These are phyloP conservation scores for Curvularia eragrostidis DNA, from an alignment of 2,329 filamentous ascomycete genomes.

Conservation along the genomic window DNA sequence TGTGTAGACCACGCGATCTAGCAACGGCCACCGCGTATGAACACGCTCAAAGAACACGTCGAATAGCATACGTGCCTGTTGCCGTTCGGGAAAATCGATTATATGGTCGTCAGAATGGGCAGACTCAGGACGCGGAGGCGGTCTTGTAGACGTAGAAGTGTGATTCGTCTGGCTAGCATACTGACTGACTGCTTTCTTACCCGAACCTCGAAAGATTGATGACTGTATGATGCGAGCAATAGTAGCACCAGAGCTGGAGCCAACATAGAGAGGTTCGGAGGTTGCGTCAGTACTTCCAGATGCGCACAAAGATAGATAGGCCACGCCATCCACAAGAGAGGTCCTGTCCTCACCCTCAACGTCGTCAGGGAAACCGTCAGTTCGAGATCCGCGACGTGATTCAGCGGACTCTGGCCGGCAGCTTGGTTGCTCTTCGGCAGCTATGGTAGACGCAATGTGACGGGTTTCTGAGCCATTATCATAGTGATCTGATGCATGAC, in stretches of 20 bases:
- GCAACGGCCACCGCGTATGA: conserved; percentile 36
- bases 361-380: conserved; percentile 21
- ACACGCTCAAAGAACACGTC: conserved; percentile 37
- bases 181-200: conserved; percentile 6
- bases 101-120: conserved; percentile 5
- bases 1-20: conserved; percentile 35
- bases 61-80: conserved; percentile 30
- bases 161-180: conserved; percentile 2
- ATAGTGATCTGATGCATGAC: conserved; percentile 36
- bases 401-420: not conserved
- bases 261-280: conserved; percentile 36
- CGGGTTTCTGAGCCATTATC: conserved; percentile 8
- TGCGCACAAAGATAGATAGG: conserved; percentile 38
- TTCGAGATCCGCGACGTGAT: conserved; percentile 13
- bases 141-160: conserved; percentile 1
- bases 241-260: conserved; percentile 37
- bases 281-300: conserved; percentile 34
- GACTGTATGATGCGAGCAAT: conserved; percentile 40
- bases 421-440: not conserved
- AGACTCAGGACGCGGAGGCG: conserved; percentile 10
- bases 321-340: conserved; percentile 36
- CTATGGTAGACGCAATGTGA: not conserved
- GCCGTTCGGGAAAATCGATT: conserved; percentile 19
- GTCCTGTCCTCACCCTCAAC: conserved; percentile 30
- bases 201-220: conserved; percentile 28